Evolutionary conservation across 2,329 filamentous ascomycete species (phyloP).

Genomic region (Colletotrichum tabaci): DNA sequence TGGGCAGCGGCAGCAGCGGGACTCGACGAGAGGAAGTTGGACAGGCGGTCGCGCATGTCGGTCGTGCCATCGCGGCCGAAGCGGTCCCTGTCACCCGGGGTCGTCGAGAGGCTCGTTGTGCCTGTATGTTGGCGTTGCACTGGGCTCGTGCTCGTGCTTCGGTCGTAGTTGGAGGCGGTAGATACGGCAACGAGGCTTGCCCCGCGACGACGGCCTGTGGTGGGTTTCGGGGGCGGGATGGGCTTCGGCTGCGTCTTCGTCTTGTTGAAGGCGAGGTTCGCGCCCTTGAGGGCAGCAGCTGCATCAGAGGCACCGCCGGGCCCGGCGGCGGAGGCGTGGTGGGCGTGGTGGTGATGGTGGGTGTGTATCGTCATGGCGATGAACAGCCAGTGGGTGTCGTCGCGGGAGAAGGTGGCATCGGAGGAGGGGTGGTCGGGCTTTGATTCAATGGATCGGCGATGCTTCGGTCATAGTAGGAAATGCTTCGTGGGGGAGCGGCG

Average conservation of each 20-base stretch:
- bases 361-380: conserved; percentile 35
- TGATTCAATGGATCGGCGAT: conserved; percentile 12
- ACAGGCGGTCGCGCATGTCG: conserved; percentile 46
- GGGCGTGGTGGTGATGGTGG: conserved; percentile 44
- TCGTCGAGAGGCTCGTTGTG: conserved; percentile 49
- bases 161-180: conserved; percentile 54
- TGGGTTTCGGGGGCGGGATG: conserved; percentile 37
- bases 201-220: not conserved
- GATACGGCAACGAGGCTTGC: conserved; percentile 59
- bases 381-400: conserved; percentile 7
- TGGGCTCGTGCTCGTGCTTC: conserved; percentile 45
- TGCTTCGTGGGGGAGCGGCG: not conserved
- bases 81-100: conserved; percentile 13
- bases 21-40: conserved; percentile 46
- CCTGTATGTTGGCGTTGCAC: conserved; percentile 57
- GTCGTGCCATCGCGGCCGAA: conserved; percentile 41
- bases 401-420: not conserved
- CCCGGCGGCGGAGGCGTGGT: conserved; percentile 46
- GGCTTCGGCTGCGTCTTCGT: conserved; percentile 45
- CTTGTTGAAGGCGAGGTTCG: conserved; percentile 69
- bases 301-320: conserved; percentile 51
- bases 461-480: conserved; percentile 20
- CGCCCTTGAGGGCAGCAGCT: conserved; percentile 65
- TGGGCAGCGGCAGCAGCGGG: conserved; percentile 23
- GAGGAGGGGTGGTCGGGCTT: not conserved